Base-by-base conservation (phyloP, 495 filamentous ascomycete genomes). In the Neurospora sp. region DNA sequence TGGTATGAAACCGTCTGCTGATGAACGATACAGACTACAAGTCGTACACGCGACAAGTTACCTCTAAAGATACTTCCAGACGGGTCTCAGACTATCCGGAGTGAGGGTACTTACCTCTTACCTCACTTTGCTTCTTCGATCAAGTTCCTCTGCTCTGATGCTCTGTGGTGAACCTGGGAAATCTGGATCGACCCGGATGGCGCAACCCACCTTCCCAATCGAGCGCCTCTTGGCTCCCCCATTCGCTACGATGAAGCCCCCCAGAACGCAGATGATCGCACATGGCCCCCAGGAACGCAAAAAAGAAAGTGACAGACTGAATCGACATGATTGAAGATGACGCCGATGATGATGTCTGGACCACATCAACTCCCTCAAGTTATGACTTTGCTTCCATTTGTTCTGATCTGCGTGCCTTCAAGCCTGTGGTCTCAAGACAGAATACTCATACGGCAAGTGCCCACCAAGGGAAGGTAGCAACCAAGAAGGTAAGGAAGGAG, bases 191-290 rank as follows among this genome's bases (percentile, higher is more conserved):
- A 66, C 54, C 27, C 27, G 27, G 27, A 72, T 35, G 70, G 60
- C 71, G 38, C 27, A 42, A 60, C 71, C 71, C 74, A 75, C 74
- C 74, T 75, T 73, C 74, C 74, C 72, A 41, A 69, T 73, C 60
- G 71, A 38, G 74, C 62, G n/a, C 14, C 40, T 60, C 54, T 54
- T 70, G 40, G 42, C 72, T 31, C 41, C 40, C 76, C 74, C 16
- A 69, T 75, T 75, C 39, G 75, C 73, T 46, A 49, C 75, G 54
- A 74, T 40, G 39, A 49, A 62, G 69, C 41, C 73, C 3, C 73
- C 69, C 75, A 73, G 70, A 20, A 70, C 72, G 38, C 62, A 70
- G 49, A 73, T 35, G 42, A 39, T 74, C 71, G 40, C 31, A 62
- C 31, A 38, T 69, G 54, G 54, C 54, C 7, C 14, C 27, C 54